Base-by-base conservation (phyloP, 2,329 filamentous ascomycete species). In the Beauveria australis region DNA sequence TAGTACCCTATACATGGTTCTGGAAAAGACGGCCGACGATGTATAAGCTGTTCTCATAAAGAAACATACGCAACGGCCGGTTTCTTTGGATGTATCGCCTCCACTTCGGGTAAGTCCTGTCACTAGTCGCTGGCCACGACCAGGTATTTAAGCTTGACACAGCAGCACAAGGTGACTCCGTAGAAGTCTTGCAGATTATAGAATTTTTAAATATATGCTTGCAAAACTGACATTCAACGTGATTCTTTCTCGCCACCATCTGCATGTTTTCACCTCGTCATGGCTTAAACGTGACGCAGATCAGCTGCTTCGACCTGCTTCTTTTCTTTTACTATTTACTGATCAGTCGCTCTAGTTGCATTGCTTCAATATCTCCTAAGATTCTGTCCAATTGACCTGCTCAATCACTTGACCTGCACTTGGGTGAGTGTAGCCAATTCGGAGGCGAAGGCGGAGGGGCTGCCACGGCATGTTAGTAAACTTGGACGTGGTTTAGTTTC, bases 361-460 rank as follows among this genome's bases (percentile, higher is more conserved):
- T 19, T n/a, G 40, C 18, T 47, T 16, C 40, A 53, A 46, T 1
- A 47, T 46, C n/a, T 26, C 40, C 37, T 19, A 79, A 60, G 91
- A 87, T 75, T 99, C 94, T 33, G 89, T 88, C 94, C 94, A 99
- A 77, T 97, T 95, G 62, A 97, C 92, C 76, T 97, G 92, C 70
- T 99, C 94, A 71, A 89, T 88, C 19, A 95, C 81, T 64, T 88
- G 82, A 57, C 86, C 86, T 26, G 80, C 84, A 61, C 84, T 82
- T 61, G 88, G 85, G 73, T 89, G 89, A 40, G 83, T 78, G 72
- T 92, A 97, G 61, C 84, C 86, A 69, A 99, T 84, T 75, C 92
- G 92, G 69, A 99, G 78, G 70, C 94, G 87, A 67, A 99, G 79
- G 64, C 93, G 86, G 64, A 99, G 83, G 66, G 89, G 81, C 94